Conservation (phyloP, 2,329 filamentous ascomycete species). For the Hypoxylon sp. region DNA sequence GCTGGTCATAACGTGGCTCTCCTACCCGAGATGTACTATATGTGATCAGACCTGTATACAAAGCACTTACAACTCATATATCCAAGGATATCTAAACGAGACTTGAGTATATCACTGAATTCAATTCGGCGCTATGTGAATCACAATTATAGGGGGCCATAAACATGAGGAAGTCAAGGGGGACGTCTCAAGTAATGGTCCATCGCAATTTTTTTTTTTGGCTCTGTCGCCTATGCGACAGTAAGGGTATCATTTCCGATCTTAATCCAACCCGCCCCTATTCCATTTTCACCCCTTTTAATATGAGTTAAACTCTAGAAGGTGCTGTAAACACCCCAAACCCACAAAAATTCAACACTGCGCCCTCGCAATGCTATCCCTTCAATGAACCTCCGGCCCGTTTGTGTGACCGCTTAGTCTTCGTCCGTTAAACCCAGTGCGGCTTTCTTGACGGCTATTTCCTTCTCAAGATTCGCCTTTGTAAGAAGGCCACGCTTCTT, state of each 20-base stretch:
- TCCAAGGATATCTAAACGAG: slow-evolving; percentile 2
- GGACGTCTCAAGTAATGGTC: neutral
- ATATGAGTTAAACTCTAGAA: slow-evolving; percentile 8
- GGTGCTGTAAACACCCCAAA: neutral
- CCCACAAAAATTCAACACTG: neutral
- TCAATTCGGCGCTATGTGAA: neutral
- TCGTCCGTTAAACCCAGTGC: slow-evolving; percentile 53
- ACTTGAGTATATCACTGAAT: neutral
- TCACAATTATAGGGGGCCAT: neutral
- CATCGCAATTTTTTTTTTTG: neutral
- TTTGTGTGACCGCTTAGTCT: slow-evolving; percentile 43
- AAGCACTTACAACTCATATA: slow-evolving; percentile 5
- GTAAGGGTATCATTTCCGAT: slow-evolving; percentile 31
- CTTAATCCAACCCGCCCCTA: slow-evolving; percentile 8
- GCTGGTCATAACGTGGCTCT: slow-evolving; percentile 15
- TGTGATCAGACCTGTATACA: slow-evolving; percentile 30
- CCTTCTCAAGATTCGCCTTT: slow-evolving; percentile 63
- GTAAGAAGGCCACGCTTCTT: slow-evolving; percentile 65
- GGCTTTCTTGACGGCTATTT: slow-evolving; percentile 56
- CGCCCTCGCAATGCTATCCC: neutral
- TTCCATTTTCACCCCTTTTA: slow-evolving; percentile 13
- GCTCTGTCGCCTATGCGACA: neutral
- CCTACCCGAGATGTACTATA: slow-evolving; percentile 36
- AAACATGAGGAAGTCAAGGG: neutral
- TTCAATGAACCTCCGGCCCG: too few relatives aligned